Evolutionary conservation across 2,329 filamentous ascomycete genomes (phyloP), one percentile per base, ranked within the genome.

Genomic region (Fusarium pseudograminearum): DNA sequence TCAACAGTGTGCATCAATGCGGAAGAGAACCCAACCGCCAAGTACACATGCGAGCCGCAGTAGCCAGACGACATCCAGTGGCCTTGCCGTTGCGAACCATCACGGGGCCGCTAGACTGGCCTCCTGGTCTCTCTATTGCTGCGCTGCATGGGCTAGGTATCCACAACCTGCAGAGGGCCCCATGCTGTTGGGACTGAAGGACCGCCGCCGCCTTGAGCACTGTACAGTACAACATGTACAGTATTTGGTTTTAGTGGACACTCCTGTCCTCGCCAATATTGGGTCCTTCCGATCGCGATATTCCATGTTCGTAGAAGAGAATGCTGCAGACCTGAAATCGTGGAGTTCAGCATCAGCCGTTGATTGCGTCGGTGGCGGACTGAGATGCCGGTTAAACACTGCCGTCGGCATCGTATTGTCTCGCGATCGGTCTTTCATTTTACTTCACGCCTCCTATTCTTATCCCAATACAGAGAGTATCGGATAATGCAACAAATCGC

Each of bases 281-380:
- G 58, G 47, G 40, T 47, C 61, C 56, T 67, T 59, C 53, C 57
- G 63, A 71, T 61, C 55, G 54, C 45, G 54, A 67, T 67, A 65
- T 73, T 60, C 60, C 62, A 69, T 48, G 31, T 53, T 38, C 52
- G 22, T 14, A 59, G 57, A 71, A 57, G 50, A 45, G 46, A 33
- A 38, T 33, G 36, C 36, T 42, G 54, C 38, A 38, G 45, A 40
- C 36, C 36, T 54, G 54, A 45, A 58, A 65, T 68, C 44, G 46
- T 67, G 56, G 62, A 61, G 74, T 71, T 73, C 70, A 69, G 64
- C 33, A 45, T 52, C 41, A 55, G 42, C 41, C 55, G 57, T 24
- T 31, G 38, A 67, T 75, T 75, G 74, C 73, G 73, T 75, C 72
- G 73, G 73, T 75, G 73, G 73, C 73, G 66, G 73, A 33, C 46